phyloP scores from a whole-genome alignment of 805 yeast genomes.

The Yarrowia sp. region DNA sequence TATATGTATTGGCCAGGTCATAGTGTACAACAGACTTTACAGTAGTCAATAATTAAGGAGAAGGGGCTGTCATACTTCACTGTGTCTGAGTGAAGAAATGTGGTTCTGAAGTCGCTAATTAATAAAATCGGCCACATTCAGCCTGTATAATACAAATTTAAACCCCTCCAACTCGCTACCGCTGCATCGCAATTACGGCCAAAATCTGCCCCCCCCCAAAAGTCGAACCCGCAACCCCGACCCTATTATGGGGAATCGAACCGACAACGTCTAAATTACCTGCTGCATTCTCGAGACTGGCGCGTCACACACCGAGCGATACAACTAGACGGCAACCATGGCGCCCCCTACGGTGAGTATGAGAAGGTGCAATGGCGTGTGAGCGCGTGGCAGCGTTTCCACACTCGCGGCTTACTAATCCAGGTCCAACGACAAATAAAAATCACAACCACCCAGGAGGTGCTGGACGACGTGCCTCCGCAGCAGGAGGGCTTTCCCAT shows the following conservation, averaged over 20 bases:
- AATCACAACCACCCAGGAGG: constrained; percentile 80
- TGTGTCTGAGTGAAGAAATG: too few relatives aligned
- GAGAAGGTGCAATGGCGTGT: not conserved
- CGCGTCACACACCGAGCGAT: constrained; percentile 6
- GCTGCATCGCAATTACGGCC: not conserved
- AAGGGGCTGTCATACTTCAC: too few relatives aligned
- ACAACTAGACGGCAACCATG: constrained; percentile 17
- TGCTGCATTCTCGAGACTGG: constrained; percentile 17
- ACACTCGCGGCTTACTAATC: not conserved
- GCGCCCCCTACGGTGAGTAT: constrained; percentile 26
- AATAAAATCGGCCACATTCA: too few relatives aligned
- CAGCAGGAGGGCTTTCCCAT: constrained; percentile 90
- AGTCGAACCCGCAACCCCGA: not conserved
- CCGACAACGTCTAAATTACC: not conserved
- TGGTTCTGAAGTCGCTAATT: too few relatives aligned
- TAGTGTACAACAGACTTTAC: too few relatives aligned
- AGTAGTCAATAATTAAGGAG: too few relatives aligned
- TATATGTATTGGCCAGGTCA: too few relatives aligned
- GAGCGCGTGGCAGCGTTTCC: not conserved
- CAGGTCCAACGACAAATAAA: constrained; percentile 80
- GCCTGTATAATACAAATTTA: not conserved
- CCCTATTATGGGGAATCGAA: not conserved
- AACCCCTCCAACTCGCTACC: not conserved
- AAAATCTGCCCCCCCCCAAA: too few relatives aligned
- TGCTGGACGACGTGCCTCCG: constrained; percentile 75